Evolutionary conservation across 2,329 filamentous ascomycete species (phyloP).

Genomic region (Huntiella decipiens): DNA sequence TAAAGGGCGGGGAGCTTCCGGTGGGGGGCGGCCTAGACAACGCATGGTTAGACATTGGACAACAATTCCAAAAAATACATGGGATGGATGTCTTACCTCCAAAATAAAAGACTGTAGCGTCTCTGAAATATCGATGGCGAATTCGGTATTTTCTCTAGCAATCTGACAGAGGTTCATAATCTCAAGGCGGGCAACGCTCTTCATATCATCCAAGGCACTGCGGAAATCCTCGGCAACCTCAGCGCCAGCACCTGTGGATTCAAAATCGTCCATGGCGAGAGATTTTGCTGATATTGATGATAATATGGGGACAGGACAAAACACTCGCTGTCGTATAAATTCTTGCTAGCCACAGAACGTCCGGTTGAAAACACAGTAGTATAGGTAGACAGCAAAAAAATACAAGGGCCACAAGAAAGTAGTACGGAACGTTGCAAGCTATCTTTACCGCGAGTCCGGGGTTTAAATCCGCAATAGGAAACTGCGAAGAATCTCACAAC

Average conservation of each 20-base stretch:
- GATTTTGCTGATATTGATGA: neutral
- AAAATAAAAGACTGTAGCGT: slow-evolving; percentile 85
- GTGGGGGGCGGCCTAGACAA: slow-evolving; percentile 54
- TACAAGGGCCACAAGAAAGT: too few relatives aligned
- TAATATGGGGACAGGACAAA: too few relatives aligned
- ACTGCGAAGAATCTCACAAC: too few relatives aligned
- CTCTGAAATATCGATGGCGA: slow-evolving; percentile 81
- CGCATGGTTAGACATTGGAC: slow-evolving; percentile 5
- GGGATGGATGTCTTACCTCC: slow-evolving; percentile 41
- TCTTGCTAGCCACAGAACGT: too few relatives aligned
- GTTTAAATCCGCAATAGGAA: too few relatives aligned
- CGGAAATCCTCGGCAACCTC: slow-evolving; percentile 93
- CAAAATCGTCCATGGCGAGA: slow-evolving; percentile 8
- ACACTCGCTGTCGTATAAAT: too few relatives aligned
- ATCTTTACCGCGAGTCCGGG: too few relatives aligned
- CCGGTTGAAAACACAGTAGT: too few relatives aligned
- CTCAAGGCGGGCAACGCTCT: slow-evolving; percentile 78
- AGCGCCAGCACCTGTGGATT: slow-evolving; percentile 8
- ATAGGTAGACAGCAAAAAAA: too few relatives aligned
- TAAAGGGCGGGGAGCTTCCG: slow-evolving; percentile 94
- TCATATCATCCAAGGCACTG: slow-evolving; percentile 79
- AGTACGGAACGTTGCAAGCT: too few relatives aligned
- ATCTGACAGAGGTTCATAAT: slow-evolving; percentile 96
- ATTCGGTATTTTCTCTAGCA: slow-evolving; percentile 90
- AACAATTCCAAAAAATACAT: neutral